Conservation (phyloP, 768 basidiomycete genomes). For the Suillus spraguei region DNA sequence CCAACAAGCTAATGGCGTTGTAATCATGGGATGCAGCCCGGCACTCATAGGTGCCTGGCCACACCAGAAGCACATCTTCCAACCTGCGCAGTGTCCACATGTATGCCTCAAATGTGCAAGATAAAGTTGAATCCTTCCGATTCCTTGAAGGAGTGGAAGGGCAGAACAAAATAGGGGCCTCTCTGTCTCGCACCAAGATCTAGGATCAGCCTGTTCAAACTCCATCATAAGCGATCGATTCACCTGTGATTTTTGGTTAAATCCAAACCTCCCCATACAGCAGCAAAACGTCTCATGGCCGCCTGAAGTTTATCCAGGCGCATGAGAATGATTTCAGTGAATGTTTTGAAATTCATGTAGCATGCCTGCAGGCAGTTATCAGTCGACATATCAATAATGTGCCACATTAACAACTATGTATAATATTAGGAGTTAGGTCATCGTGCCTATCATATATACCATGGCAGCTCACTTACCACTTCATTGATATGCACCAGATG, state of each 20-base stretch:
- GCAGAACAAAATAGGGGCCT: not conserved
- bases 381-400: not conserved
- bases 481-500: slow-evolving; percentile 1
- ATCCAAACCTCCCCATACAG: not conserved
- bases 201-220: not conserved
- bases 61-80: not conserved
- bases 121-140: not conserved
- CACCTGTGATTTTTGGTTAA: not conserved
- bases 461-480: not conserved
- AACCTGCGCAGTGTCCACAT: not conserved
- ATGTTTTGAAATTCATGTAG: slow-evolving; percentile 2
- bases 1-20: not conserved
- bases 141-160: not conserved
- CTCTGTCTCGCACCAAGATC: not conserved
- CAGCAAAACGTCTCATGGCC: not conserved
- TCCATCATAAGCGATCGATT: not conserved
- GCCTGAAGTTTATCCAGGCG: not conserved
- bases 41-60: not conserved
- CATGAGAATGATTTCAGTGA: not conserved
- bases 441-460: not conserved
- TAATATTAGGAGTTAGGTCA: not conserved
- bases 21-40: not conserved
- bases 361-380: not conserved
- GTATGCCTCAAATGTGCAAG: not conserved
- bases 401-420: not conserved